A percentile compares a stretch with the other conserved stretches of the same genome.
phyloP scores from a whole-genome alignment of 2,329 filamentous ascomycete genomes.

The Venturia asperata region DNA sequence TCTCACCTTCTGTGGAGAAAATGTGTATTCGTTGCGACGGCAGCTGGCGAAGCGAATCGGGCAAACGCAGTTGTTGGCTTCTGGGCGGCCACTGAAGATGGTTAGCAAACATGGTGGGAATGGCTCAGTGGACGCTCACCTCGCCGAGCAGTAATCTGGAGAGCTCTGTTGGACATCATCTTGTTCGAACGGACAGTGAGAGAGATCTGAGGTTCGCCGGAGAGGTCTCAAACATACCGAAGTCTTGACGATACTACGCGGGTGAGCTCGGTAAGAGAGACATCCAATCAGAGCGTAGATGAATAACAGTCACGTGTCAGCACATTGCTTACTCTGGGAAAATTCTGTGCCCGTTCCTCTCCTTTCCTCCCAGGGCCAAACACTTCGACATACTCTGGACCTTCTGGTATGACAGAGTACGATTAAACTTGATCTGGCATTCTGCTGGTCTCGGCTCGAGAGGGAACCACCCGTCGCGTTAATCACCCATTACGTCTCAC shows the following conservation, averaged over 20 bases:
- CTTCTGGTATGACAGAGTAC: constrained; percentile 13
- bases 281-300: background rate
- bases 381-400: constrained; percentile 7
- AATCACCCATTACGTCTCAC: constrained; percentile 16
- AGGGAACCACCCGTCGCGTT: constrained; percentile 17
- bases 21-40: constrained; percentile 18
- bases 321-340: background rate
- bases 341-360: background rate
- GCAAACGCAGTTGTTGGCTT: constrained; percentile 15
- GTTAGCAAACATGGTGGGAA: background rate
- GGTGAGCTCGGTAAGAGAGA: background rate
- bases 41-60: constrained; percentile 18
- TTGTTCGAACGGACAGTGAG: background rate
- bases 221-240: background rate
- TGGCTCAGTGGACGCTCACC: constrained; percentile 4
- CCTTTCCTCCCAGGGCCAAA: constrained; percentile 1
- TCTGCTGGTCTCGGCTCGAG: constrained; percentile 15
- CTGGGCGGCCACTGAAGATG: constrained; percentile 15
- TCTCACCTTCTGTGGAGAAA: constrained; percentile 17
- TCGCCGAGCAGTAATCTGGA: constrained; percentile 15
- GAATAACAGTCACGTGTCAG: background rate
- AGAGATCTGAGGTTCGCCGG: background rate
- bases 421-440: constrained; percentile 15
- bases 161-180: constrained; percentile 15
- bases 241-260: background rate